Evolutionary conservation across 2,329 filamentous ascomycete genomes (phyloP), one percentile per base, ranked within the genome.

Genomic region (Exophiala oligosperma): DNA sequence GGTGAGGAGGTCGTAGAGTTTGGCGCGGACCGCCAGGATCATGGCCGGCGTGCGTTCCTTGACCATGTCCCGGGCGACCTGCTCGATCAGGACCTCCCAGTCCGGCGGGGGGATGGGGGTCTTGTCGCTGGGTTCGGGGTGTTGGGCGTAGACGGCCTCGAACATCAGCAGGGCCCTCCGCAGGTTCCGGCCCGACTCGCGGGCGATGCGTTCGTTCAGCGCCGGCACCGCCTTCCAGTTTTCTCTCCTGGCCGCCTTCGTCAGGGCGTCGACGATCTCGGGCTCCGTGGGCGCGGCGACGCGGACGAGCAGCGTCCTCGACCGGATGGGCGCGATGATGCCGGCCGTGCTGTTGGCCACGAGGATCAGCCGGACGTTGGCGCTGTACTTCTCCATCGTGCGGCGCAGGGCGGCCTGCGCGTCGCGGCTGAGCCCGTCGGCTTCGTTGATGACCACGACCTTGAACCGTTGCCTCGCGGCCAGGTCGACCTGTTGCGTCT

Each of bases 351-450:
- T 96, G 73, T 97, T 97, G 49, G 94, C 94, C 60, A 99, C 78
- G 60, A 99, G 78, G 49, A 99, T 97, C 67, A 99, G 76, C 23
- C 94, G 84, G 70, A 99, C 70, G 73, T 99, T 99, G 12, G 93
- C 92, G 69, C 90, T 95, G 80, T 99, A 99, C 76, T 99, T 99
- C 77, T 99, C 94, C 94, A 99, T 99, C 0, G 94, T 99, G 63
- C 94, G 82, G 73, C 94, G 85, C 70, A 99, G 78, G 32, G 95
- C 95, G 0, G 95, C 94, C 76, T 99, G 94, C 2, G 94, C 94
- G 80, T 99, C 94, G 63, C 94, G 82, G 2, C 89, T 94, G 64
- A 99, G 81, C 70, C 96, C 90, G 71, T 99, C 95, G 6, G 94
- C 94, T 79, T 99, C 94, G 69, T 99, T 99, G 81, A 99, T 97